Percentiles rank a stretch among this genome's conserved stretches.
Conservation (phyloP, 306 rosid genomes). For the Casuarina equisetifolia region DNA sequence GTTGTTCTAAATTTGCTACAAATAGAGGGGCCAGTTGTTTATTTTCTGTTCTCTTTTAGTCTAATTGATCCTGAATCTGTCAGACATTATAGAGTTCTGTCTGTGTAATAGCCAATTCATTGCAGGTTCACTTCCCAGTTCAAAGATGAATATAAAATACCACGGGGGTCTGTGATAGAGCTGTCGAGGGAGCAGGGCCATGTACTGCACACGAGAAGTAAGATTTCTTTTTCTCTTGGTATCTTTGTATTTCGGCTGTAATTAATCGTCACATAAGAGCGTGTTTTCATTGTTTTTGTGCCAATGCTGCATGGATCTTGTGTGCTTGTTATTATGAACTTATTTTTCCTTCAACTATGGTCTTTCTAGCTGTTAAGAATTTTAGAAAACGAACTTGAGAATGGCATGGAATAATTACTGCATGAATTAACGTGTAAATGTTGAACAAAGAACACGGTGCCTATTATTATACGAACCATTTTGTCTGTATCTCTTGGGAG, state of each 20-base stretch:
- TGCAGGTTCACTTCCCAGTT: constrained; percentile 95
- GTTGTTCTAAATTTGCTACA: not conserved
- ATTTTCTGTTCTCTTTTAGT: not conserved
- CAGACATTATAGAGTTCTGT: not conserved
- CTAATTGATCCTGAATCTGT: not conserved
- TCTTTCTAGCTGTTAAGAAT: not conserved
- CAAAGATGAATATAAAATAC: constrained; percentile 85
- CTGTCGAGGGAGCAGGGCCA: constrained; percentile 73
- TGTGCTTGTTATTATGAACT: not conserved
- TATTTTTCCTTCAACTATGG: not conserved
- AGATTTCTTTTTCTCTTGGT: constrained; percentile 33
- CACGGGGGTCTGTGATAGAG: constrained; percentile 75
- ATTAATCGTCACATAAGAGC: not conserved
- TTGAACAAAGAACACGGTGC: not conserved
- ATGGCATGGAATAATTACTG: not conserved
- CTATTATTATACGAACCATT: not conserved
- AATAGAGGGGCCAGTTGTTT: not conserved
- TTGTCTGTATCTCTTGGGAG: not conserved
- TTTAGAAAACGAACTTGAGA: not conserved
- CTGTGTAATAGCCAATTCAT: constrained; percentile 26
- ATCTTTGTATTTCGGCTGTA: constrained; percentile 15
- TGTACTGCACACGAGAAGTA: constrained; percentile 80
- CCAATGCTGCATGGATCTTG: constrained; percentile 16
- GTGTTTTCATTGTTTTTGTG: not conserved
- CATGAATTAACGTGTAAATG: not conserved